Evolutionary conservation across 2,329 filamentous ascomycete genomes (phyloP).

Genomic region (Lomentospora prolificans): DNA sequence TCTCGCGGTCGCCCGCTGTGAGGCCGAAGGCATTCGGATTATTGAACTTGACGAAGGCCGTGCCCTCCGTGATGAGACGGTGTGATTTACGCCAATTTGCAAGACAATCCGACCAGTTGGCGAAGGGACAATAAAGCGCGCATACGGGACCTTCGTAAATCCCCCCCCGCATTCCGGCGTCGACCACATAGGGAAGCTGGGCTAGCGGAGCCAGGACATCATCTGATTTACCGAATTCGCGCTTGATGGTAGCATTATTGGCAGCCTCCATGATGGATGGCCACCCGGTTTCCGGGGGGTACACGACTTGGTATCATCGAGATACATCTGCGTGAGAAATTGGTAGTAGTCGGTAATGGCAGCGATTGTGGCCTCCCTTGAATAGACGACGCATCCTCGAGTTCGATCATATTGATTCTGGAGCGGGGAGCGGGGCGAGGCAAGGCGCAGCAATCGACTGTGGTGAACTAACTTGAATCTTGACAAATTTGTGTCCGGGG

Average conservation of each 20-base stretch:
- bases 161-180: background rate
- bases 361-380: constrained; percentile 9
- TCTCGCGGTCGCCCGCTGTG: constrained; percentile 11
- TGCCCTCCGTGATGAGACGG: constrained; percentile 5
- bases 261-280: constrained; percentile 14
- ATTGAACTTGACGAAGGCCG: constrained; percentile 7
- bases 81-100: background rate
- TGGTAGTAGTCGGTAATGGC: constrained; percentile 17
- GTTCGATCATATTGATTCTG: background rate
- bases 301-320: constrained; percentile 15
- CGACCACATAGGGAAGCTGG: constrained; percentile 19
- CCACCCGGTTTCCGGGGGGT: constrained; percentile 20
- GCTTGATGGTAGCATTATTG: background rate
- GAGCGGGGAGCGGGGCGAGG: too few species aligned
- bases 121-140: background rate
- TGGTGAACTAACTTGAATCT: too few species aligned
- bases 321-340: constrained; percentile 19
- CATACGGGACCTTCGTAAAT: background rate
- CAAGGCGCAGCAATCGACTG: too few species aligned
- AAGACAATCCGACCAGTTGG: background rate
- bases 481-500: too few species aligned
- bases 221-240: constrained; percentile 17
- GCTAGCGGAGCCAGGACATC: constrained; percentile 20
- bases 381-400: background rate
- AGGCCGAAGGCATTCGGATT: constrained; percentile 13